phyloP scores from a whole-genome alignment of 75 land plant species.

The Sequoiadendron giganteum region DNA sequence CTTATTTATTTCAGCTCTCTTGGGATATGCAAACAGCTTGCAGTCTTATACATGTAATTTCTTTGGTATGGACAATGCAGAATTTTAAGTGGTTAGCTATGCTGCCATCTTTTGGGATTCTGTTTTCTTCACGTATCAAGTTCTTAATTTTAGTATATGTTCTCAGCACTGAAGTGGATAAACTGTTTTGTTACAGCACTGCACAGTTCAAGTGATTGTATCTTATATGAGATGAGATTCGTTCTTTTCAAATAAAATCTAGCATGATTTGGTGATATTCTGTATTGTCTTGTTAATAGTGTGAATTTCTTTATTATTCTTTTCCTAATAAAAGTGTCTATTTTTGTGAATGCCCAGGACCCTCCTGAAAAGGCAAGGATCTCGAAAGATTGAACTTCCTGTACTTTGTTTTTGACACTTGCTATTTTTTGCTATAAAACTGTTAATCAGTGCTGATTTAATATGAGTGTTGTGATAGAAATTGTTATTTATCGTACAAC shows the following conservation, averaged over 20 bases:
- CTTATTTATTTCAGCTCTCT: neutral
- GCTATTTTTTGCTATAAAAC: neutral
- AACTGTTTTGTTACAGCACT: neutral
- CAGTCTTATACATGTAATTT: neutral
- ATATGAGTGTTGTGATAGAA: neutral
- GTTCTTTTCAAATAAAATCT: neutral
- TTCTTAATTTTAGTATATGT: neutral
- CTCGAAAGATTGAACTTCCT: neutral
- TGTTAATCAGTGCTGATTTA: neutral
- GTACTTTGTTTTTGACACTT: neutral
- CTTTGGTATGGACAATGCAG: slow-evolving; percentile 1
- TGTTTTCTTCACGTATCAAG: neutral
- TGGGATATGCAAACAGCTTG: slow-evolving; percentile 13
- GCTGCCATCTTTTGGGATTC: neutral
- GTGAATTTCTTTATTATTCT: slow-evolving; percentile 1
- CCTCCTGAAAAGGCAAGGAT: neutral
- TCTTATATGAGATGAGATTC: neutral
- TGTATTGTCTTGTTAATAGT: neutral
- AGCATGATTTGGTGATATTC: neutral
- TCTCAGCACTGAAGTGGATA: neutral
- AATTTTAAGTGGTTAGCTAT: neutral
- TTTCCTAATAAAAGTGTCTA: neutral
- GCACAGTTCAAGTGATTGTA: slow-evolving; percentile 2
- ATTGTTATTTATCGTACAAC: too few relatives aligned
- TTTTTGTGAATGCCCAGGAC: neutral